These are phyloP conservation scores for Elongisporangium undulatum DNA, from an alignment of 352 stramenopile species.

Conservation along the genomic window DNA sequence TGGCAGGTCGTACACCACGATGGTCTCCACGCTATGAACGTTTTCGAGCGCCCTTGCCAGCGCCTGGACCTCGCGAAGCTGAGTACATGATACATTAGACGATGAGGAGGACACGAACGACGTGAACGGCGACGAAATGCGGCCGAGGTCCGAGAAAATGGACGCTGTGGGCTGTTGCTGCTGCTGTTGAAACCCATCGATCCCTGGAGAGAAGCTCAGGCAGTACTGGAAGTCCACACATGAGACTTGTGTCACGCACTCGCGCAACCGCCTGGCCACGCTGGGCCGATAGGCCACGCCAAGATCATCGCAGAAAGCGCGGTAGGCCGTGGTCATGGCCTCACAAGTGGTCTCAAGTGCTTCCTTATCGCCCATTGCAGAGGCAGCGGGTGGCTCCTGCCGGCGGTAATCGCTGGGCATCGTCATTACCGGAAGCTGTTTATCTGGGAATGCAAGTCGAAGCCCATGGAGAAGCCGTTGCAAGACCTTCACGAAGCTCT, in stretches of 20 bases:
- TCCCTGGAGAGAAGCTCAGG: slow-evolving; percentile 26
- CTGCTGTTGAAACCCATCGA: slow-evolving; percentile 25
- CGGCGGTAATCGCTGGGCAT: slow-evolving; percentile 40
- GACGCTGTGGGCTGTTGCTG: neutral
- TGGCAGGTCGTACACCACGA: slow-evolving; percentile 43
- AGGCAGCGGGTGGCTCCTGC: slow-evolving; percentile 41
- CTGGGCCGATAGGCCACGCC: slow-evolving; percentile 38
- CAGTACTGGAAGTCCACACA: slow-evolving; percentile 68
- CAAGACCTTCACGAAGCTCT: slow-evolving; percentile 44
- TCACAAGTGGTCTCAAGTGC: slow-evolving; percentile 13
- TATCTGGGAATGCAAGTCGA: slow-evolving; percentile 36
- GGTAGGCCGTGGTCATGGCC: slow-evolving; percentile 43
- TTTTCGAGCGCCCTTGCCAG: slow-evolving; percentile 34
- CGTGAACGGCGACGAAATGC: neutral
- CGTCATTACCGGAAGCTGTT: slow-evolving; percentile 22
- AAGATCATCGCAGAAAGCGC: slow-evolving; percentile 60
- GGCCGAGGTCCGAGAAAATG: neutral
- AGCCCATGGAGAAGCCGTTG: slow-evolving; percentile 47
- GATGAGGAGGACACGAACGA: neutral
- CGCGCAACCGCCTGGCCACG: slow-evolving; percentile 34
- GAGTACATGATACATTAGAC: neutral
- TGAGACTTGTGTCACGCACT: slow-evolving; percentile 32
- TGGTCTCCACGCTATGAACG: slow-evolving; percentile 33
- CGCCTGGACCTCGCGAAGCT: slow-evolving; percentile 42
- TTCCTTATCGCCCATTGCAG: neutral